A percentile compares a stretch with the other conserved stretches of the same genome.
Conservation (phyloP, 176 grass and related monocot genomes). For the Olyra latifolia region DNA sequence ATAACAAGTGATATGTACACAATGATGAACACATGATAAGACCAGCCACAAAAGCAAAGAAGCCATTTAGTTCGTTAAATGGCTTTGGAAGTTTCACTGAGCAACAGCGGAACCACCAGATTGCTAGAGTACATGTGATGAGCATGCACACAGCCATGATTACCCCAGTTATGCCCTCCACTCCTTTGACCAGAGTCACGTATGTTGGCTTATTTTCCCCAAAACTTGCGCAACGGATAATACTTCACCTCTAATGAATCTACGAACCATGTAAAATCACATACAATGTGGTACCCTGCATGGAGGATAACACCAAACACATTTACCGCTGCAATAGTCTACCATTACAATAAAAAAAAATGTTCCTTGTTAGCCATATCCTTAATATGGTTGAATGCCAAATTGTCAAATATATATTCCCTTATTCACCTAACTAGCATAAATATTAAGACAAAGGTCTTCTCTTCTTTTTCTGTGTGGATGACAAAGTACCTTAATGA, state of each 20-base stretch:
- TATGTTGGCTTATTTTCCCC: conserved; percentile 71
- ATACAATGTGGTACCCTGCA: conserved; percentile 65
- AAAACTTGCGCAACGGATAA: conserved; percentile 43
- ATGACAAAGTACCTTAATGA: background rate
- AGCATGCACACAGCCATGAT: conserved; percentile 89
- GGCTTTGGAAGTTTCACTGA: conserved; percentile 79
- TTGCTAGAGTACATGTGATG: conserved; percentile 85
- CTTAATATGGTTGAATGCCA: conserved; percentile 8
- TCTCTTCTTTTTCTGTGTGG: background rate
- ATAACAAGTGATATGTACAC: conserved; percentile 84
- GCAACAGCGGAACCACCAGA: conserved; percentile 91
- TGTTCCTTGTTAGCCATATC: conserved; percentile 26
- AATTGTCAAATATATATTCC: background rate
- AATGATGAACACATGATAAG: conserved; percentile 84
- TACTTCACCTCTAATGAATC: conserved; percentile 54
- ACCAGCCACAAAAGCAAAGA: conserved; percentile 99
- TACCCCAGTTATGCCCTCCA: conserved; percentile 80
- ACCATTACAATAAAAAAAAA: conserved; percentile 51
- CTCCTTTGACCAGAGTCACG: conserved; percentile 46
- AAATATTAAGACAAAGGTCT: background rate
- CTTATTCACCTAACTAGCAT: conserved; percentile 1
- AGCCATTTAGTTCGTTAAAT: conserved; percentile 86
- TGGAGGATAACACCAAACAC: conserved; percentile 86
- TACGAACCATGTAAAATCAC: conserved; percentile 87
- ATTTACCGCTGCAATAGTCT: conserved; percentile 85